Evolutionary conservation across 352 stramenopile species (phyloP).

Genomic region (Globisporangium spiculum): DNA sequence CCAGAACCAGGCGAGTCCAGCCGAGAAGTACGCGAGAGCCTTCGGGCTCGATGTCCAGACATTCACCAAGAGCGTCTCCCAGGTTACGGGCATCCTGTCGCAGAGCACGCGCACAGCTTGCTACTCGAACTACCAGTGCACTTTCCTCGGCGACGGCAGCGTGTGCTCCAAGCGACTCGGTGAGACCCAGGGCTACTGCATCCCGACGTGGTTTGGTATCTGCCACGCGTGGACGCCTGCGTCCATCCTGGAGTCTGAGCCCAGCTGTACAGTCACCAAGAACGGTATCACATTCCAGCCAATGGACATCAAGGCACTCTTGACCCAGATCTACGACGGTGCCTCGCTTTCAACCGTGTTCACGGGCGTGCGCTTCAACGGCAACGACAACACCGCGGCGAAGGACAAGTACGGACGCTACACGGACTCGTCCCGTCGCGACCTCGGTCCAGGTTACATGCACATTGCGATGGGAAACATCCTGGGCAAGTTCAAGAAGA

Average conservation of each 20-base stretch:
- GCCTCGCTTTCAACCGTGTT: slow-evolving; percentile 13
- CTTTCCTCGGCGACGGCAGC: slow-evolving; percentile 30
- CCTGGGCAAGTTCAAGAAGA: slow-evolving; percentile 14
- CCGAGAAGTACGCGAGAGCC: slow-evolving; percentile 49
- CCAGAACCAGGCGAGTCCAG: slow-evolving; percentile 22
- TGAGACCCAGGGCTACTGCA: slow-evolving; percentile 29
- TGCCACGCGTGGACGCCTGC: slow-evolving; percentile 55
- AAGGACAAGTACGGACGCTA: slow-evolving; percentile 21
- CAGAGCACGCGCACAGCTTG: slow-evolving; percentile 22
- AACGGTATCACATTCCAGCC: slow-evolving; percentile 47
- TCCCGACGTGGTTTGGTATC: slow-evolving; percentile 58
- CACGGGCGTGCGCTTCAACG: slow-evolving; percentile 21
- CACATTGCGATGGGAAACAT: slow-evolving; percentile 21
- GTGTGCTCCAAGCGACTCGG: slow-evolving; percentile 16
- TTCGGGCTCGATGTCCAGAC: slow-evolving; percentile 32
- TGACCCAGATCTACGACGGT: slow-evolving; percentile 23
- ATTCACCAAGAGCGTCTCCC: slow-evolving; percentile 27
- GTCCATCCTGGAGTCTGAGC: slow-evolving; percentile 32
- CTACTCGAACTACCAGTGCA: slow-evolving; percentile 25
- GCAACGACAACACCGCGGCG: slow-evolving; percentile 5
- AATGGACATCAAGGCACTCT: slow-evolving; percentile 54
- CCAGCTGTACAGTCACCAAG: slow-evolving; percentile 16
- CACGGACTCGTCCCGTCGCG: slow-evolving; percentile 15
- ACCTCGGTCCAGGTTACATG: slow-evolving; percentile 14
- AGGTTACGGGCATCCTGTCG: slow-evolving; percentile 12